Percentiles rank a stretch among this genome's conserved stretches.
Conservation (phyloP, 768 basidiomycete genomes). For the Clitopilus hobsonii region DNA sequence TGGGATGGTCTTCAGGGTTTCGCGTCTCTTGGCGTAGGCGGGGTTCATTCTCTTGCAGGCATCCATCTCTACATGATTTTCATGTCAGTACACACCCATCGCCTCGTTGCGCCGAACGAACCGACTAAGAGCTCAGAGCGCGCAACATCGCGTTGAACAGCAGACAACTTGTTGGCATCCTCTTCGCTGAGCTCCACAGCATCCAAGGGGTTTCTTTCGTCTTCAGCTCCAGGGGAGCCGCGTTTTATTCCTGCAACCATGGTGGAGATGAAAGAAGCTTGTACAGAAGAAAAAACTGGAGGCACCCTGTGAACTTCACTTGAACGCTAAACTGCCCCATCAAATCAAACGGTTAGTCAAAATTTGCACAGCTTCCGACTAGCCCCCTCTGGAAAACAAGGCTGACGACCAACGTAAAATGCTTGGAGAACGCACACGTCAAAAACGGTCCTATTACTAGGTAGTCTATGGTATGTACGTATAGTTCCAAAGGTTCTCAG, state of each 20-base stretch:
- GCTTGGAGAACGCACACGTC: neutral
- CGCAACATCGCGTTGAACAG: conserved; percentile 63
- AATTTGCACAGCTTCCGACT: conserved; percentile 22
- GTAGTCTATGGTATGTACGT: neutral
- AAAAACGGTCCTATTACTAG: conserved; percentile 1
- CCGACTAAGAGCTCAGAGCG: conserved; percentile 71
- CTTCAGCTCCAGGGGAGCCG: conserved; percentile 73
- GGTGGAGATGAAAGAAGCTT: neutral
- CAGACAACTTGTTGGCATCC: conserved; percentile 64
- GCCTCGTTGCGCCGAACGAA: conserved; percentile 27
- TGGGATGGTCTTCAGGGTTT: conserved; percentile 56
- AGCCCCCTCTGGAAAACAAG: no score
- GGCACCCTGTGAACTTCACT: neutral
- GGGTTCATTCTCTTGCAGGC: conserved; percentile 53
- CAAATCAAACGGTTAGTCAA: conserved; percentile 8
- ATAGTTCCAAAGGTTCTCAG: conserved; percentile 24
- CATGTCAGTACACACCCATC: neutral
- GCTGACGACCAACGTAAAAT: no score
- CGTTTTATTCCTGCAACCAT: conserved; percentile 64
- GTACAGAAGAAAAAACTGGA: neutral
- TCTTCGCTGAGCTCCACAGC: conserved; percentile 68
- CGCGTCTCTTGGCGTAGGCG: conserved; percentile 69
- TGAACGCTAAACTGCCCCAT: neutral
- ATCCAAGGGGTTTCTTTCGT: conserved; percentile 64
- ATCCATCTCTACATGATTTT: conserved; percentile 49